A percentile compares a stretch with the other conserved stretches of the same genome.
Evolutionary conservation across 208 protist species (phyloP).

Genomic region (Crithidia expoeki): DNA sequence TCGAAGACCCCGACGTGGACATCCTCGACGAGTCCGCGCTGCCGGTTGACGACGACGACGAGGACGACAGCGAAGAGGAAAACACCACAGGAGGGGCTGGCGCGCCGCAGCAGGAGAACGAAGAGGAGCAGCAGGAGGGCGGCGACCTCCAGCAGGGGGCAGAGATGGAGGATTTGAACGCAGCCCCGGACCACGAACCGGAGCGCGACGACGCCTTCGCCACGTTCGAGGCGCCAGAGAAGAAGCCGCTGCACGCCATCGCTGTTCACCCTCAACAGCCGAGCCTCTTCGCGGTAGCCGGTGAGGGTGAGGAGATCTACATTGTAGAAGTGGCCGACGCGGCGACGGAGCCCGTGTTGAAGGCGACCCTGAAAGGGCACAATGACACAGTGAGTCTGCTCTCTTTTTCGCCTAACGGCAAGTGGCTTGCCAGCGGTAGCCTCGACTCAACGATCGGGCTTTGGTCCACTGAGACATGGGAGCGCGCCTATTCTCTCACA

Average conservation of each 20-base stretch:
- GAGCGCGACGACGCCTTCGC: constrained; percentile 80
- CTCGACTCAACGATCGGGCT: constrained; percentile 73
- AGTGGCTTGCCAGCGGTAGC: constrained; percentile 77
- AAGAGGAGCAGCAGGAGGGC: constrained; percentile 26
- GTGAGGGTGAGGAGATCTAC: constrained; percentile 82
- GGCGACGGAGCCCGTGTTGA: constrained; percentile 17
- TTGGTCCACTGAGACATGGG: constrained; percentile 86
- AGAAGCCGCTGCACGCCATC: constrained; percentile 71
- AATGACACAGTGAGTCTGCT: constrained; percentile 84
- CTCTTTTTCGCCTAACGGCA: constrained; percentile 80
- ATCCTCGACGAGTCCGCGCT: constrained; percentile 63
- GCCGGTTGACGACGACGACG: constrained; percentile 31
- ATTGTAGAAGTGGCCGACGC: constrained; percentile 37
- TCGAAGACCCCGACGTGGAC: constrained; percentile 84
- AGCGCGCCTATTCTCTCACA: constrained; percentile 66
- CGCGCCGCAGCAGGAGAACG: constrained; percentile 16
- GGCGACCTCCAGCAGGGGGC: constrained; percentile 30
- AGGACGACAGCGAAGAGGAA: constrained; percentile 46
- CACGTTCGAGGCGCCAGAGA: constrained; percentile 51
- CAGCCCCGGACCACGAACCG: constrained; percentile 70
- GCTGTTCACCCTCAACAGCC: constrained; percentile 47
- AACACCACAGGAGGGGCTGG: constrained; percentile 10
- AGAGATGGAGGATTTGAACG: constrained; percentile 83
- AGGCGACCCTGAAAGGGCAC: constrained; percentile 63
- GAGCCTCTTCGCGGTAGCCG: constrained; percentile 59